A percentile compares a stretch with the other conserved stretches of the same genome.
phyloP scores from a whole-genome alignment of 75 land plant species.

The Selaginella tamariscina region DNA sequence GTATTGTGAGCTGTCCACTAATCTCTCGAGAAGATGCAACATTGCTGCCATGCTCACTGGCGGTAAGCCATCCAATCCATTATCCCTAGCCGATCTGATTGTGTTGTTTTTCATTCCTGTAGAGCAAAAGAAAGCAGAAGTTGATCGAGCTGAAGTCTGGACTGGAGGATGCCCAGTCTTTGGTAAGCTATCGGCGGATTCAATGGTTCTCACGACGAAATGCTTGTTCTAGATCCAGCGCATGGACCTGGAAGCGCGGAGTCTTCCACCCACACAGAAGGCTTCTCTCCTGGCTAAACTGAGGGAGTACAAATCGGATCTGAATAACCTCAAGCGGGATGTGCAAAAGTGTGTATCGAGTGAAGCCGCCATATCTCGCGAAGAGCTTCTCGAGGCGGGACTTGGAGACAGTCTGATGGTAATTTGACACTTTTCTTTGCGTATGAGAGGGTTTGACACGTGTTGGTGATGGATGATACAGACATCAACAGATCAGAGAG shows the following conservation, averaged over 20 bases:
- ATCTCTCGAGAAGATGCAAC: constrained; percentile 45
- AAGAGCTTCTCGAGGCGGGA: constrained; percentile 60
- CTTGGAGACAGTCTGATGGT: constrained; percentile 44
- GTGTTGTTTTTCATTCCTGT: not conserved
- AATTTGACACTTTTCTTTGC: not conserved
- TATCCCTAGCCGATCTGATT: not conserved
- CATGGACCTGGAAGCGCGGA: constrained; percentile 81
- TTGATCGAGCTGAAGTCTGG: constrained; percentile 55
- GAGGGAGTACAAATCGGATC: constrained; percentile 65
- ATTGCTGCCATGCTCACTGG: constrained; percentile 33
- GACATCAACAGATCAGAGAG: constrained; percentile 40
- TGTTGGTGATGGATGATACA: constrained; percentile 2
- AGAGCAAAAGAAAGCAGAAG: constrained; percentile 63
- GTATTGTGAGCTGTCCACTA: constrained; percentile 63
- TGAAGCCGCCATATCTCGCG: constrained; percentile 36
- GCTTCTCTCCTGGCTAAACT: constrained; percentile 57
- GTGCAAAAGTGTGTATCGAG: constrained; percentile 34
- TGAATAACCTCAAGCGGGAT: constrained; percentile 50
- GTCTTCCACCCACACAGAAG: constrained; percentile 47
- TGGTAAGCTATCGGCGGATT: constrained; percentile 31
- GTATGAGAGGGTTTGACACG: no score
- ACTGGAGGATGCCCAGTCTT: constrained; percentile 60
- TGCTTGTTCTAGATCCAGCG: constrained; percentile 40
- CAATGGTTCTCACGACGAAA: not conserved
- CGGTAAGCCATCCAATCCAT: constrained; percentile 20